phyloP scores from a whole-genome alignment of 768 basidiomycete species.

The Ramaria sp. region DNA sequence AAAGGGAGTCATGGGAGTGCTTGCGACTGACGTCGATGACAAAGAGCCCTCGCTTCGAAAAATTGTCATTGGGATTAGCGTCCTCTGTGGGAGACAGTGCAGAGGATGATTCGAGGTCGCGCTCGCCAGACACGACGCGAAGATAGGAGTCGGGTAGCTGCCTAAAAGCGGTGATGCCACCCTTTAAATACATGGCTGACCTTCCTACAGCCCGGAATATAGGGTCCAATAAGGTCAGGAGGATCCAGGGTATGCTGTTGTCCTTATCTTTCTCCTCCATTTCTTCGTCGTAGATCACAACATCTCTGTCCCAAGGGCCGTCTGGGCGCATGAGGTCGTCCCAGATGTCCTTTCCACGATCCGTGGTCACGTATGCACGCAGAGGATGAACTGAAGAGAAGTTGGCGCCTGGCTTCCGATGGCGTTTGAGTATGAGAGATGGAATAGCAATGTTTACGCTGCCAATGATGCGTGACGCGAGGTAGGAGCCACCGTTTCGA shows the following conservation, averaged over 20 bases:
- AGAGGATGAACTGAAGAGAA: conserved; percentile 58
- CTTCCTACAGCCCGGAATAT: conserved; percentile 39
- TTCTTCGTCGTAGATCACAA: conserved; percentile 69
- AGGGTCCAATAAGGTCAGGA: conserved; percentile 51
- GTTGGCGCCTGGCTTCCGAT: conserved; percentile 56
- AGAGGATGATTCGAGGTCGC: conserved; percentile 10
- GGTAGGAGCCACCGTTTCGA: conserved; percentile 55
- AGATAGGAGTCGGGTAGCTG: conserved; percentile 45
- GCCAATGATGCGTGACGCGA: conserved; percentile 49
- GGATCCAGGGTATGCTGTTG: conserved; percentile 56
- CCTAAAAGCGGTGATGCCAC: conserved; percentile 56
- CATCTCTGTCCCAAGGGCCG: conserved; percentile 59
- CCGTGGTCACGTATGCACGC: conserved; percentile 74
- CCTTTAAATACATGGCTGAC: conserved; percentile 53
- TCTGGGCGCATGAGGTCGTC: conserved; percentile 42
- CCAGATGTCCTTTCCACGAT: conserved; percentile 62
- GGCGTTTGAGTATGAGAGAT: conserved; percentile 81
- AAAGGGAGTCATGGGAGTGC: conserved; percentile 14
- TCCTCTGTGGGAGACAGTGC: conserved; percentile 36
- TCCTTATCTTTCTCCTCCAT: conserved; percentile 58
- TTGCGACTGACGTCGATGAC: conserved; percentile 4
- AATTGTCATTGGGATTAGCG: conserved; percentile 11
- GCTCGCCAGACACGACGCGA: conserved; percentile 34
- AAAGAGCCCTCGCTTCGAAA: conserved; percentile 7
- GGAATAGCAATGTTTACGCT: conserved; percentile 84